A percentile compares a stretch with the other conserved stretches of the same genome.
These are phyloP conservation scores for Dendrocalamus latiflorus DNA, from an alignment of 202 grass and related monocot species.

Conservation along the genomic window DNA sequence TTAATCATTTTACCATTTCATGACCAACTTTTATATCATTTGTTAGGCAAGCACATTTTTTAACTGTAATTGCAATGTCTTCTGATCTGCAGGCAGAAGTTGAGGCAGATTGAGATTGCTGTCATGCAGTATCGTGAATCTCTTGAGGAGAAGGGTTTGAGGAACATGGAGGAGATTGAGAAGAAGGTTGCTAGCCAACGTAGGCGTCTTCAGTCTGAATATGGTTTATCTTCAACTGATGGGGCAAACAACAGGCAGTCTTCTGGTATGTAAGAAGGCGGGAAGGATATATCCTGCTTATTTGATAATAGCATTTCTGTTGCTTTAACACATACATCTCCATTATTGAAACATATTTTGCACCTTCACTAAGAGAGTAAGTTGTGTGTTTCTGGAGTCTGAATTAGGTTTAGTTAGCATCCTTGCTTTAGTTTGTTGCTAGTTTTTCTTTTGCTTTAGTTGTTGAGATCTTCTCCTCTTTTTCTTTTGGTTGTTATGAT, in stretches of 20 bases:
- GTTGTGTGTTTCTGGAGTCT: too few relatives aligned
- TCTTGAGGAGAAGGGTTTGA: slow-evolving; percentile 79
- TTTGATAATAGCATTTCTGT: slow-evolving; percentile 4
- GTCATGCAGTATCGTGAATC: slow-evolving; percentile 91
- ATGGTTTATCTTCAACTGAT: slow-evolving; percentile 68
- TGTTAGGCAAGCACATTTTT: neutral
- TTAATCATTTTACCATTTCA: slow-evolving; percentile 11
- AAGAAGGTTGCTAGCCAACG: slow-evolving; percentile 73
- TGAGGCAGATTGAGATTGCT: slow-evolving; percentile 83
- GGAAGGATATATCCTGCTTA: neutral
- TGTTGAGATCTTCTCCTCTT: too few relatives aligned
- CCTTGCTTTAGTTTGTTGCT: too few relatives aligned
- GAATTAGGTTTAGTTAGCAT: too few relatives aligned
- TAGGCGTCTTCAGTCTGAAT: slow-evolving; percentile 73
- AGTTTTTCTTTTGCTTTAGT: too few relatives aligned
- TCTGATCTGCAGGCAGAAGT: slow-evolving; percentile 63
- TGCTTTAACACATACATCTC: neutral
- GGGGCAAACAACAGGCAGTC: slow-evolving; percentile 48
- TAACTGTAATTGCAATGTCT: slow-evolving; percentile 7
- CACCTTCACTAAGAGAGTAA: too few relatives aligned
- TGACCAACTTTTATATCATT: slow-evolving; percentile 5
- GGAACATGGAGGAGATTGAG: slow-evolving; percentile 75
- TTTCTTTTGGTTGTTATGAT: too few relatives aligned
- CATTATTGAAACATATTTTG: neutral
- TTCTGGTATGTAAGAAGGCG: slow-evolving; percentile 53